These are phyloP conservation scores for Scopulariopsis brevicaulis DNA, from an alignment of 2,329 filamentous ascomycete genomes.

Conservation along the genomic window DNA sequence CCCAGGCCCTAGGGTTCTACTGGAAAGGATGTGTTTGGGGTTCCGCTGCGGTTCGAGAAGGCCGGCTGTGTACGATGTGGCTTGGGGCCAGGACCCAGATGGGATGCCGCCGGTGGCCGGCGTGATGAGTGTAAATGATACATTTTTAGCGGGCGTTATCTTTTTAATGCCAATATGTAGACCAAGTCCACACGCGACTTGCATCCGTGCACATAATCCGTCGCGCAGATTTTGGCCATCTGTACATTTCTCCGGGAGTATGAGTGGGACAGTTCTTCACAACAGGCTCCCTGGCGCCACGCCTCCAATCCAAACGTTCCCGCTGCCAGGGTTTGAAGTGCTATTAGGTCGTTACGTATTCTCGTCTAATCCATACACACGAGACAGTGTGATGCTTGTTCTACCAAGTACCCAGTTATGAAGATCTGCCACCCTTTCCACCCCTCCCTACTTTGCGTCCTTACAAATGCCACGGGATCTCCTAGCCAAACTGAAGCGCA, in stretches of 20 bases:
- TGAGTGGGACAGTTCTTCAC: no score
- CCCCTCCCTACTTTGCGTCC: not conserved
- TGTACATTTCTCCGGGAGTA: no score
- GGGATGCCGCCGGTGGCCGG: not conserved
- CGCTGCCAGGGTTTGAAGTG: not conserved
- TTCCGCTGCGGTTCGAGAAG: not conserved
- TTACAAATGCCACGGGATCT: not conserved
- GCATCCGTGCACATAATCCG: no score
- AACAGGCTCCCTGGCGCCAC: no score
- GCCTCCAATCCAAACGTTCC: not conserved
- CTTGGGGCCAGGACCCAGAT: not conserved
- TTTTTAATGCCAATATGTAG: not conserved
- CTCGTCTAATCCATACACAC: not conserved
- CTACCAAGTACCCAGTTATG: not conserved
- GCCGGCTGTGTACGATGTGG: not conserved
- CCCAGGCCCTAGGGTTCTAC: slow-evolving; percentile 29
- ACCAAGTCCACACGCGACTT: not conserved
- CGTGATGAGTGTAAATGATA: not conserved
- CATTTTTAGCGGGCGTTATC: not conserved
- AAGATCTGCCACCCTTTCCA: not conserved
- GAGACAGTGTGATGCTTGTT: not conserved
- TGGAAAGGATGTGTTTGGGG: not conserved
- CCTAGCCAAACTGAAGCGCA: not conserved
- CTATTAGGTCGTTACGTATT: not conserved
- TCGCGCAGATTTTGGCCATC: no score